Base-by-base conservation (phyloP, 2,329 filamentous ascomycete genomes). In the Pleomassaria siparia region DNA sequence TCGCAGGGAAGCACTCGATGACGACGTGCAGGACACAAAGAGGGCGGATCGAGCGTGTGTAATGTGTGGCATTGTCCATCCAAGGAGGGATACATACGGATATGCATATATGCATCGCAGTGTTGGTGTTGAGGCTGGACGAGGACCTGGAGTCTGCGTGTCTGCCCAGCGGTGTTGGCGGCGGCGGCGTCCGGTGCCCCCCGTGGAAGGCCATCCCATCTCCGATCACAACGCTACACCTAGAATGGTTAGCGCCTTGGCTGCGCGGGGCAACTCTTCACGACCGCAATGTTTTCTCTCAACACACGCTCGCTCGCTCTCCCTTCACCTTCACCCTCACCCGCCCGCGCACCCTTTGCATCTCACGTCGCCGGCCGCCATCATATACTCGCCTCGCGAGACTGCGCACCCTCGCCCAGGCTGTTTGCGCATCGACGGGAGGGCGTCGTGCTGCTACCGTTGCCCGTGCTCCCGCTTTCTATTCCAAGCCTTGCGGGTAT, bases 401-500 rank as follows among this genome's bases (percentile, higher is more conserved):
- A 15, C 26, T 24, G 29, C 28, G 41, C 36, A 22, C 48, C 39
- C 30, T 29, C 39, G 32, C 46, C 46, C 46, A 24, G 39, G 47
- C 43, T 50, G 35, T 49, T 39, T 53, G 20, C 44, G 45, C 49
- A 40, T 35, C 32, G 12, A 22, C 49, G 37, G 46, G 46, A 50
- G 54, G 55, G 60, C 60, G 57, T 56, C 55, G 58, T 54, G 52
- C 46, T 55, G 54, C 45, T 58, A 48, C 46, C 44, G 43, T 50
- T 47, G 61, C 59, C 63, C 66, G 66, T 68, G 66, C 67, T 60
- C 56, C 59, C 59, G 60, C 60, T 67, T 63, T 62, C 67, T 67
- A 64, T 68, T 66, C 35, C 35, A 37, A 37, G 35, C 9, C 35
- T 37, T 37, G 35, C 35, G 35, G 35, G 35, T 37, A 37, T 37